phyloP scores from a whole-genome alignment of 768 basidiomycete species.

The Tulasnella calospora region DNA sequence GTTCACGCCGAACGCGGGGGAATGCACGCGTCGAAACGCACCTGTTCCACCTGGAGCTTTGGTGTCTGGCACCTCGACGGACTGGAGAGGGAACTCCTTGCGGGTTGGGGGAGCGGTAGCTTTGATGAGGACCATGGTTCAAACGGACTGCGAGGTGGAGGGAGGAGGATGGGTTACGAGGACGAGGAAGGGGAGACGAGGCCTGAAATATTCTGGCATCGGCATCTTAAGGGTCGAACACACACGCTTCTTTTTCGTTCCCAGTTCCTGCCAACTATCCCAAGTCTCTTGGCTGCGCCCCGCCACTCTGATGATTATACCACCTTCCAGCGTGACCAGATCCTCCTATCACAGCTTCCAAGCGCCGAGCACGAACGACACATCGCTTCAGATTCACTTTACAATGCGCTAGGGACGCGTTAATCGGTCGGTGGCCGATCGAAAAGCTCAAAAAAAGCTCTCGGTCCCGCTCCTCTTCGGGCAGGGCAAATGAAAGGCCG shows the following conservation, averaged over 20 bases:
- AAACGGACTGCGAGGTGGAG: background rate
- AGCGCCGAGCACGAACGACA: background rate
- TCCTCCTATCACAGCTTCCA: background rate
- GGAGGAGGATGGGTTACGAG: background rate
- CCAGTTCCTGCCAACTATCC: background rate
- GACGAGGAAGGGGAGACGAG: background rate
- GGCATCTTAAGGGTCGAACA: background rate
- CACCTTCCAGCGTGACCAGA: background rate
- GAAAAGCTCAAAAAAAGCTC: background rate
- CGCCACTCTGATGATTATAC: background rate
- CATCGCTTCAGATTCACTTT: background rate
- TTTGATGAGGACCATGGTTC: background rate
- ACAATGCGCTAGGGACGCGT: background rate
- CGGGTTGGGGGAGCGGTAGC: slow-evolving; percentile 4
- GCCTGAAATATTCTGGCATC: background rate
- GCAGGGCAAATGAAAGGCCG: background rate
- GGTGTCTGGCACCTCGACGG: slow-evolving; percentile 25
- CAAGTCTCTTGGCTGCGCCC: background rate
- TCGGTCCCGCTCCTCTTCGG: background rate
- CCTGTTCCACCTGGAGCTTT: slow-evolving; percentile 27
- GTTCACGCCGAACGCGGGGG: slow-evolving; percentile 4
- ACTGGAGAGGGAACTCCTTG: slow-evolving; percentile 5
- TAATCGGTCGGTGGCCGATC: background rate
- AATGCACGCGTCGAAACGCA: background rate
- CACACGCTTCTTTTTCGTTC: background rate